These are phyloP conservation scores for Rubus parviflorus DNA, from an alignment of 306 rosid genomes.

Conservation along the genomic window DNA sequence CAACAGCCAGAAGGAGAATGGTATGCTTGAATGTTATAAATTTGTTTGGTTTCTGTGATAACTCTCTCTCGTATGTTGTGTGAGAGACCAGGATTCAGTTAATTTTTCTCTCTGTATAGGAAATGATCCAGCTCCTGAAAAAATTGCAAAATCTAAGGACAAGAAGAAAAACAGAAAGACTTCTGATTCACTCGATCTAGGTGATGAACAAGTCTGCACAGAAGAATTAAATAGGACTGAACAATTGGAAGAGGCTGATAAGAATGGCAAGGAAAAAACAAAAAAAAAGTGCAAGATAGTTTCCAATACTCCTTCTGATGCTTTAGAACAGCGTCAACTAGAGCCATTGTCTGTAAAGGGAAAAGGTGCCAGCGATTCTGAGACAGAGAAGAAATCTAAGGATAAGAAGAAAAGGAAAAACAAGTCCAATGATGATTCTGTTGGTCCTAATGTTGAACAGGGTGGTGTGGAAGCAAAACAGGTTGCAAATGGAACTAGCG, in stretches of 20 bases:
- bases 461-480: conserved; percentile 12
- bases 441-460: conserved; percentile 26
- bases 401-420: conserved; percentile 58
- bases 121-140: not conserved
- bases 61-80: not conserved
- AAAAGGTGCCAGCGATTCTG: conserved; percentile 29
- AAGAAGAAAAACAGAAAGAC: conserved; percentile 23
- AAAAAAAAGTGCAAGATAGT: conserved; percentile 48
- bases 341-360: conserved; percentile 33
- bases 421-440: conserved; percentile 31
- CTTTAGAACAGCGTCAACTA: conserved; percentile 29
- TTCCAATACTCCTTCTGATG: conserved; percentile 40
- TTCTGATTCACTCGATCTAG: conserved; percentile 12
- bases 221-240: conserved; percentile 21
- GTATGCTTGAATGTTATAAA: conserved; percentile 36
- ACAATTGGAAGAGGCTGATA: conserved; percentile 26
- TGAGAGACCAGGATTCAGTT: not conserved
- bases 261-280: conserved; percentile 53
- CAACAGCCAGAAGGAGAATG: conserved; percentile 42
- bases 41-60: not conserved
- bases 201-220: not conserved
- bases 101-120: not conserved
- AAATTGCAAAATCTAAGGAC: conserved; percentile 12
- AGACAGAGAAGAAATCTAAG: conserved; percentile 48
- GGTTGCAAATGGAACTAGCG: not conserved